Evolutionary conservation across 2,329 filamentous ascomycete genomes (phyloP).

Genomic region (Chaetothyriales sp.): DNA sequence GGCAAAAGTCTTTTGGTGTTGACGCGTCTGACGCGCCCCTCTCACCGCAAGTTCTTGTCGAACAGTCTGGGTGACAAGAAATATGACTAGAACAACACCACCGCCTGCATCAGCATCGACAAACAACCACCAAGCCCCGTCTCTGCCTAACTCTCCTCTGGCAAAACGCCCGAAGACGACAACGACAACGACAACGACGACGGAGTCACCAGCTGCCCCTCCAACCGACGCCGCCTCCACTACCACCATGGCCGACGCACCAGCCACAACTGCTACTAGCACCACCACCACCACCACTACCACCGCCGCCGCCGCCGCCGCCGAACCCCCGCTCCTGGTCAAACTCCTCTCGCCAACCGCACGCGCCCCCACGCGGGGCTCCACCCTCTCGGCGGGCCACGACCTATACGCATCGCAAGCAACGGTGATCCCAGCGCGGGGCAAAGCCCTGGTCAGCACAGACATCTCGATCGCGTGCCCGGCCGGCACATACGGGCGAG

Average conservation of each 20-base stretch:
- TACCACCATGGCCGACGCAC: constrained; percentile 20
- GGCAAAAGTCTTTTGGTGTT: too few relatives aligned
- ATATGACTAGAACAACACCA: constrained; percentile 1
- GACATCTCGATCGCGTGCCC: constrained; percentile 86
- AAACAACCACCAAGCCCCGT: constrained; percentile 34
- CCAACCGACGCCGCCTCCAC: constrained; percentile 18
- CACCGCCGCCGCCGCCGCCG: too few relatives aligned
- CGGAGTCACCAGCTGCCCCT: neutral
- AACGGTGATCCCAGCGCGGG: constrained; percentile 61
- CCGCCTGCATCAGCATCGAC: constrained; percentile 17
- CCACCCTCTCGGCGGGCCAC: constrained; percentile 80
- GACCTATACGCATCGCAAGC: constrained; percentile 71
- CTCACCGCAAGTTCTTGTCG: too few relatives aligned
- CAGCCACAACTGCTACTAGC: constrained; percentile 21
- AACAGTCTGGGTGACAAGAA: too few relatives aligned
- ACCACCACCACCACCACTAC: constrained; percentile 20
- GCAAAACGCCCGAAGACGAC: constrained; percentile 62
- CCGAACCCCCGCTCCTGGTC: constrained; percentile 54
- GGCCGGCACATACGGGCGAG: constrained; percentile 73
- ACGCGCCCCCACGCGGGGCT: constrained; percentile 74
- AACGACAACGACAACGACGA: too few relatives aligned
- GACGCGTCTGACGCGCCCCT: too few relatives aligned
- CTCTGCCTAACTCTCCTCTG: constrained; percentile 56
- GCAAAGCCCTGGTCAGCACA: constrained; percentile 76
- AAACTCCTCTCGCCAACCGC: constrained; percentile 74